Evolutionary conservation across 306 rosid species (phyloP).

Genomic region (Acmispon strigosus): DNA sequence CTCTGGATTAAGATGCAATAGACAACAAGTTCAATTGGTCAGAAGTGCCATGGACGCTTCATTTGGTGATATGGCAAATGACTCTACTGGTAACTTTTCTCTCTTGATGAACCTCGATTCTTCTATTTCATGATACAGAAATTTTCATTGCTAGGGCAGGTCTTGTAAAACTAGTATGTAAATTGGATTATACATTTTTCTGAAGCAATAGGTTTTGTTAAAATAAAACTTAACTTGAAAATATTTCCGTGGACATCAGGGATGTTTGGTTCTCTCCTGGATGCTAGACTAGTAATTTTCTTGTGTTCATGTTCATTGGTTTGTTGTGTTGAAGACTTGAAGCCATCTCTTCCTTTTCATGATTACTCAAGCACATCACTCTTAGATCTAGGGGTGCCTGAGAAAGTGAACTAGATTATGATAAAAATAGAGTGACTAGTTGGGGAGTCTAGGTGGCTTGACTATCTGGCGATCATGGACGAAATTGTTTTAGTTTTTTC

Average conservation of each 20-base stretch:
- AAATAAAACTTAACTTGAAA: constrained; percentile 1
- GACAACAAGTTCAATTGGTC: constrained; percentile 29
- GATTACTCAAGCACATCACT: background rate
- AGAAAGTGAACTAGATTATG: background rate
- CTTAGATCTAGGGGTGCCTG: background rate
- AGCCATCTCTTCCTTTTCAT: background rate
- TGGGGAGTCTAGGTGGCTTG: background rate
- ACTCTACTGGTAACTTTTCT: constrained; percentile 51
- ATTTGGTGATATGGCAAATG: constrained; percentile 56
- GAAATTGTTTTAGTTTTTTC: too few species aligned
- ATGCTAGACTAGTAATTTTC: background rate
- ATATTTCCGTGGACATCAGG: background rate
- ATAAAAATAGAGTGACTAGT: background rate
- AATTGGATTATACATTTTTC: background rate
- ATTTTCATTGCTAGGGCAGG: background rate
- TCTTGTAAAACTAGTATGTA: background rate
- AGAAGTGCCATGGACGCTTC: constrained; percentile 87
- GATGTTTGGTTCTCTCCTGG: background rate
- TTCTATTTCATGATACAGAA: background rate
- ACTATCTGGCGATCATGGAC: background rate
- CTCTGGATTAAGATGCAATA: constrained; percentile 23
- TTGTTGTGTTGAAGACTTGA: constrained; percentile 13
- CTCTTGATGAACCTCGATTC: background rate
- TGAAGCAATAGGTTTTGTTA: background rate
- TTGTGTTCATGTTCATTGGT: constrained; percentile 7